Evolutionary conservation across 2,329 filamentous ascomycete species (phyloP), one percentile per base, ranked within the genome.

Genomic region (Chalaropsis ovoidea): DNA sequence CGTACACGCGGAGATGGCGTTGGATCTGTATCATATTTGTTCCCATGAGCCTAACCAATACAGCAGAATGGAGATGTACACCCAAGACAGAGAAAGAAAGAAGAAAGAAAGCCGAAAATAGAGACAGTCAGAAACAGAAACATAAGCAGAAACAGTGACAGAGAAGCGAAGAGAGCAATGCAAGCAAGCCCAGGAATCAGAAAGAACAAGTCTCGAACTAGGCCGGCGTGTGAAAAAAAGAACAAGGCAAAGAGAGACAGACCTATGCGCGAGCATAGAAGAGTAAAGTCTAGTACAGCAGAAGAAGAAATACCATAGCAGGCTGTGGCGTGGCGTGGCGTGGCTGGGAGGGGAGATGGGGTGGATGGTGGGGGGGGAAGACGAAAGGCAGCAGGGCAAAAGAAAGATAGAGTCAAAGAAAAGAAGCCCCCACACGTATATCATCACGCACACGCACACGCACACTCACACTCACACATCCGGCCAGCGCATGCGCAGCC

Each of bases 401-500:
- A 41, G n/a, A 61, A 67, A 41, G 22, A 58, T 31, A 19, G 45
- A 15, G 31, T 27, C 11, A 22, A 64, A 43, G 45, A 63, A 63
- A 35, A 39, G 8, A 39, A 39, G 35, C 35, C 35, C 35, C 1
- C 8, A 8, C 35, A 39, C 8, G 8, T 1, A 8, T 7, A 39
- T 7, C 5, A 1, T 7, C 35, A 39, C 8, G 8, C 35, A 1
- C 35, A 10, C 35, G 35, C 35, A 3, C 35, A 39, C 35, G 7
- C 31, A 3, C 35, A 10, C 52, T 13, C n/a, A 15, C 17, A 22
- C 24, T 71, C 67, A 77, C 19, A 76, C 69, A 3, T 76, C 77
- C 2, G 81, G 80, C 88, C 88, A 92, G 65, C 88, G 80, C 65
- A 83, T 81, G 69, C 86, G 85, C 71, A 97, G 77, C 1, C 90